Evolutionary conservation across 805 yeast species (phyloP).

Genomic region (Saccharomycopsis fibuligera): DNA sequence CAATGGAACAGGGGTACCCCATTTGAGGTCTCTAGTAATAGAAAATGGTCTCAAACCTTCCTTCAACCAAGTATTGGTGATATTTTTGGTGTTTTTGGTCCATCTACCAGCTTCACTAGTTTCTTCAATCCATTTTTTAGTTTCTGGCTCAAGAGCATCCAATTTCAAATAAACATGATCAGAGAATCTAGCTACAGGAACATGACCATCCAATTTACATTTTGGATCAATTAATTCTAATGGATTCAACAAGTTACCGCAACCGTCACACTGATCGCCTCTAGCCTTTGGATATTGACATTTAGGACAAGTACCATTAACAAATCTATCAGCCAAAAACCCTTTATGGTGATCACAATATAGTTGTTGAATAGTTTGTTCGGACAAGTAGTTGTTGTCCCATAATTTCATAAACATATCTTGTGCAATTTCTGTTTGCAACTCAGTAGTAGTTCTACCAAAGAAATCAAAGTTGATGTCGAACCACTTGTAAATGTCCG

Average conservation of each 20-base stretch:
- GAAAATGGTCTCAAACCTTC: constrained; percentile 92
- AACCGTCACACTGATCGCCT: constrained; percentile 98
- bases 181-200: constrained; percentile 76
- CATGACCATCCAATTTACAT: constrained; percentile 82
- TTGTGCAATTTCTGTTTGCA: constrained; percentile 94
- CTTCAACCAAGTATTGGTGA: constrained; percentile 88
- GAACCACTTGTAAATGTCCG: constrained; percentile 94
- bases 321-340: constrained; percentile 91
- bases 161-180: constrained; percentile 80
- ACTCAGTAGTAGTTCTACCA: constrained; percentile 90
- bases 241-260: constrained; percentile 87
- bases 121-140: constrained; percentile 64
- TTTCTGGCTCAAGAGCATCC: constrained; percentile 74
- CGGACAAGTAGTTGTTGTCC: constrained; percentile 77
- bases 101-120: constrained; percentile 72
- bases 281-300: constrained; percentile 95
- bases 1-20: constrained; percentile 99
- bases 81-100: constrained; percentile 87
- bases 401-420: constrained; percentile 75
- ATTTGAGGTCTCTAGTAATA: constrained; percentile 91
- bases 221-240: constrained; percentile 91
- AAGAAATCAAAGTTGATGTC: constrained; percentile 90
- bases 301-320: constrained; percentile 95
- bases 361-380: constrained; percentile 80
- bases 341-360: constrained; percentile 89